phyloP scores from a whole-genome alignment of 73 alveolate species.

The Paramecium octaurelia region DNA sequence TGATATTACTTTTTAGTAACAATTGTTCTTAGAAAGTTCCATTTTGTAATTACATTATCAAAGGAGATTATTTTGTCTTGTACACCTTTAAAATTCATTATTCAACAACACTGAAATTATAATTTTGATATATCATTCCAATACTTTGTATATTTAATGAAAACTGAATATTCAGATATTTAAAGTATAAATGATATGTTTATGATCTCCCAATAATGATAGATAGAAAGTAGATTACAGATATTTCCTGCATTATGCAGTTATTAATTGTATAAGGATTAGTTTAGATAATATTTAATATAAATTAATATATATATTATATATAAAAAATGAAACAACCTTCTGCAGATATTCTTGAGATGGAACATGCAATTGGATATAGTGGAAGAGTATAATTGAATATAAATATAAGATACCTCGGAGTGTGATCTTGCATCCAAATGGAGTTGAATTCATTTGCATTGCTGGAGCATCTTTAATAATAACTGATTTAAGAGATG shows the following conservation, averaged over 20 bases:
- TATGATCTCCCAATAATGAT: no score
- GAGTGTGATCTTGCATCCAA: conserved; percentile 89
- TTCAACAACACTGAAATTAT: neutral
- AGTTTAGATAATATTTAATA: neutral
- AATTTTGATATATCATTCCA: neutral
- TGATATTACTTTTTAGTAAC: no score
- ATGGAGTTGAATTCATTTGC: conserved; percentile 81
- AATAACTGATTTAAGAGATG: conserved; percentile 90
- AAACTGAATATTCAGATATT: no score
- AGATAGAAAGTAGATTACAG: no score
- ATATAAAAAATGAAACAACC: neutral
- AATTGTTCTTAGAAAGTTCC: no score
- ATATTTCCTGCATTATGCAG: no score
- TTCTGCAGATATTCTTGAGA: conserved; percentile 75
- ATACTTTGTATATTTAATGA: no score
- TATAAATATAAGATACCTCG: conserved; percentile 63
- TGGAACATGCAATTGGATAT: conserved; percentile 96
- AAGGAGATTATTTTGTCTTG: neutral
- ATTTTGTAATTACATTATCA: no score
- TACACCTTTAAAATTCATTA: neutral
- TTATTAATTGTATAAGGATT: neutral
- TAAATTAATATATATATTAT: neutral
- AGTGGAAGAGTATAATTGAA: conserved; percentile 68
- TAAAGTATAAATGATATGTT: no score
- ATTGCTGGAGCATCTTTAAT: conserved; percentile 93